Percentiles rank a stretch among this genome's conserved stretches.
phyloP scores from a whole-genome alignment of 2,329 filamentous ascomycete species.

The Lecanicillium sp. region DNA sequence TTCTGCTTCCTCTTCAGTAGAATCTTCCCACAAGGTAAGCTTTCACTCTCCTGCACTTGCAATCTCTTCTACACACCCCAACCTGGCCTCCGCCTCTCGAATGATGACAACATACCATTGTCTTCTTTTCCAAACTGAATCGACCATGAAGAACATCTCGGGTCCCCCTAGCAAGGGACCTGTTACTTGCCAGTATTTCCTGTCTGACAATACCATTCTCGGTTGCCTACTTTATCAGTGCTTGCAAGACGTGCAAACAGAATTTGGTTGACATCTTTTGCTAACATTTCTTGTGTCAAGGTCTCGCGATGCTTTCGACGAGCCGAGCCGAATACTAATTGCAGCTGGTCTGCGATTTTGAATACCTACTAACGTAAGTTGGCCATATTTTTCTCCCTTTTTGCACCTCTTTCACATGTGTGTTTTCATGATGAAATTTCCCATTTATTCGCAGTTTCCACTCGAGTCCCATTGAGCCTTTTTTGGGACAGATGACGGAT shows the following conservation, averaged over 20 bases:
- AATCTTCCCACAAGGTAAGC: background rate
- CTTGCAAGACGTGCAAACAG: constrained; percentile 14
- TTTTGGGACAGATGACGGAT: constrained; percentile 62
- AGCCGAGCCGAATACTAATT: background rate
- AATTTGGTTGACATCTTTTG: background rate
- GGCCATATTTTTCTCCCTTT: constrained; percentile 16
- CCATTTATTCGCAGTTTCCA: constrained; percentile 85
- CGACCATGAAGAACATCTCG: constrained; percentile 73
- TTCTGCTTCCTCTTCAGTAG: background rate
- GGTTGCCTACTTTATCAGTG: constrained; percentile 4
- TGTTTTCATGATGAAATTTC: constrained; percentile 62
- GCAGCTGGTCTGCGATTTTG: background rate
- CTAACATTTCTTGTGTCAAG: constrained; percentile 3
- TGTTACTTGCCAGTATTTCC: constrained; percentile 90
- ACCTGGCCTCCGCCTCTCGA: constrained; percentile 23
- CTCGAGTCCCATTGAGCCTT: constrained; percentile 68
- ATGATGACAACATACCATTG: constrained; percentile 68
- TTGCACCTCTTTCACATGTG: constrained; percentile 2
- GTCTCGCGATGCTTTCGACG: background rate
- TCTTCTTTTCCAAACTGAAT: constrained; percentile 89
- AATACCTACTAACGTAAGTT: constrained; percentile 12
- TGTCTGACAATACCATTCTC: constrained; percentile 56
- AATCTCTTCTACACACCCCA: background rate
- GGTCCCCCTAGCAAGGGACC: constrained; percentile 55
- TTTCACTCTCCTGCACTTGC: constrained; percentile 11